phyloP scores from a whole-genome alignment of 2,329 filamentous ascomycete species.

The Penicillium sp. region DNA sequence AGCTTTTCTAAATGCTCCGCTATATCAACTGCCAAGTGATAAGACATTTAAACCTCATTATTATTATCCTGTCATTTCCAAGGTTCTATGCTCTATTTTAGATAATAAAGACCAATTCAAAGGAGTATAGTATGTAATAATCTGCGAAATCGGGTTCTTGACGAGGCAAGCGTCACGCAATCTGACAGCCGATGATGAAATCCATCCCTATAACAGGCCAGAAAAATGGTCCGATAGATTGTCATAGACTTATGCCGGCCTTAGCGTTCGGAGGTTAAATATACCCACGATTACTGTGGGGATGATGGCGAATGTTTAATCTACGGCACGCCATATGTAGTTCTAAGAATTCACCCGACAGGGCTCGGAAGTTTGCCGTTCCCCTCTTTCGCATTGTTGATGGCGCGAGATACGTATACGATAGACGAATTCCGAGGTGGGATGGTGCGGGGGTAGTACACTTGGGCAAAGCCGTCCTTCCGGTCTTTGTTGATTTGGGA shows the following conservation, averaged over 20 bases:
- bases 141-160: not conserved
- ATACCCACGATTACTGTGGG: slow-evolving; percentile 10
- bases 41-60: not conserved
- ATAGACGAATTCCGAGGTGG: slow-evolving; percentile 4
- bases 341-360: not conserved
- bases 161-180: slow-evolving; percentile 14
- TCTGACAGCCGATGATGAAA: slow-evolving; percentile 16
- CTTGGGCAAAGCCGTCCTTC: not conserved
- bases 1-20: not conserved
- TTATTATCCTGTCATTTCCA: not conserved
- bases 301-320: slow-evolving; percentile 23
- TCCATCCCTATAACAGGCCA: not conserved
- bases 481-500: not conserved
- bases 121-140: not conserved
- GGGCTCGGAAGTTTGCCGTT: not conserved
- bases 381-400: not conserved
- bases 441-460: not conserved
- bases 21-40: not conserved
- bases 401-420: slow-evolving; percentile 14
- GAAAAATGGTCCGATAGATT: not conserved
- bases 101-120: not conserved
- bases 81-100: not conserved
- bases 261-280: not conserved
- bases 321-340: not conserved
- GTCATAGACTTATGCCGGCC: not conserved